Conservation (phyloP, 768 basidiomycete species). For the Termitomyces sp. region DNA sequence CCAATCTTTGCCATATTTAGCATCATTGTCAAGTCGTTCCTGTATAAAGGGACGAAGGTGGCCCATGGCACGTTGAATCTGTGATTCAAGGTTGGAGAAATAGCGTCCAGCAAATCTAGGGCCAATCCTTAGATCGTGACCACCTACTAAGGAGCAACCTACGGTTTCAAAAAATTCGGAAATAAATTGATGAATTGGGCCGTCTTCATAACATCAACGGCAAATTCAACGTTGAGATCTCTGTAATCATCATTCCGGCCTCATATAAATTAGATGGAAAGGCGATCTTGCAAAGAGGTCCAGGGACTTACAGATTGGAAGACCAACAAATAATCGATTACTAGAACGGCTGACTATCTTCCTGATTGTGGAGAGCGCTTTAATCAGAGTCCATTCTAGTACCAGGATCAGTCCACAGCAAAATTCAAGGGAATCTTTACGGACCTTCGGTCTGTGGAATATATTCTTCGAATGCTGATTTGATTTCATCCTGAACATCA, state of each 20-base stretch:
- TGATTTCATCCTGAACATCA: constrained; percentile 42
- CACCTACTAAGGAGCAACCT: background rate
- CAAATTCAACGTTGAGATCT: constrained; percentile 29
- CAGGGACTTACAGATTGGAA: constrained; percentile 35
- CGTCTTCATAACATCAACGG: constrained; percentile 29
- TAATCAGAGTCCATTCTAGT: constrained; percentile 32
- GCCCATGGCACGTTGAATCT: constrained; percentile 19
- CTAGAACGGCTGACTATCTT: constrained; percentile 33
- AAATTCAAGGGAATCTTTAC: background rate
- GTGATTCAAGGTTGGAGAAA: constrained; percentile 16
- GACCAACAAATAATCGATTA: constrained; percentile 43
- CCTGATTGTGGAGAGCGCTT: constrained; percentile 23
- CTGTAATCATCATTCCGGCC: constrained; percentile 40
- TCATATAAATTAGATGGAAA: constrained; percentile 11
- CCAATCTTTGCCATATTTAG: constrained; percentile 30
- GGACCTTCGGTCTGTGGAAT: constrained; percentile 28
- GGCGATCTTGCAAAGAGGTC: too few relatives aligned
- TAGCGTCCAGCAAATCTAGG: constrained; percentile 19
- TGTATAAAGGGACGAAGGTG: constrained; percentile 29
- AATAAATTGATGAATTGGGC: constrained; percentile 30
- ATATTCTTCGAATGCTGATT: constrained; percentile 32
- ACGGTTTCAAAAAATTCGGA: constrained; percentile 19
- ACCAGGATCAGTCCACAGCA: background rate
- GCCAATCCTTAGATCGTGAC: background rate
- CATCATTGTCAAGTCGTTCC: constrained; percentile 26